Conservation (phyloP, 768 basidiomycete species). For the Phylloporus arenicola region DNA sequence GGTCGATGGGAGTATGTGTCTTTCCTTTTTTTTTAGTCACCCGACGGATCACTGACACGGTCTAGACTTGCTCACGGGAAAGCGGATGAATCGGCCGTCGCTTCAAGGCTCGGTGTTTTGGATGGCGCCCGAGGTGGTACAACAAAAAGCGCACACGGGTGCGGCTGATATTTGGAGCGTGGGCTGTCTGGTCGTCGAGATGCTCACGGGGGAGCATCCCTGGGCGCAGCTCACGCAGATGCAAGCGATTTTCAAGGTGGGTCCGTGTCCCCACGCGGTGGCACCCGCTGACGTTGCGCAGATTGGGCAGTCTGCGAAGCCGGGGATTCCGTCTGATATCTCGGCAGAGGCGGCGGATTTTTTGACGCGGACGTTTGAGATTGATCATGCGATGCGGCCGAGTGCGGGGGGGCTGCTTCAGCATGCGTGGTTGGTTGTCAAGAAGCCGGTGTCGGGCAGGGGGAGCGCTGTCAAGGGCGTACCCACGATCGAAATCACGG, state of each 20-base stretch:
- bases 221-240: conserved; percentile 96
- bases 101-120: conserved; percentile 98
- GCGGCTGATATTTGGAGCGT: conserved; percentile 98
- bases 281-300: conserved; percentile 24
- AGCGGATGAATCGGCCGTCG: conserved; percentile 82
- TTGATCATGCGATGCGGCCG: conserved; percentile 76
- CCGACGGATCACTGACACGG: conserved; percentile 16
- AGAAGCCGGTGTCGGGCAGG: conserved; percentile 30
- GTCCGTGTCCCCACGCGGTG: not conserved
- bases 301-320: conserved; percentile 90
- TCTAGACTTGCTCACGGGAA: conserved; percentile 45
- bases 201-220: conserved; percentile 94
- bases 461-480: conserved; percentile 18
- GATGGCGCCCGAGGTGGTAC: conserved; percentile 99
- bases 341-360: conserved; percentile 85
- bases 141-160: conserved; percentile 85
- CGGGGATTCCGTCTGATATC: conserved; percentile 87
- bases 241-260: conserved; percentile 97
- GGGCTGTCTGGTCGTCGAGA: conserved; percentile 91
- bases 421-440: conserved; percentile 61
- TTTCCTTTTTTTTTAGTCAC: not conserved
- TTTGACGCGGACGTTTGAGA: conserved; percentile 78
- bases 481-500: conserved; percentile 28
- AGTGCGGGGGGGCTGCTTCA: conserved; percentile 70
- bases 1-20: conserved; percentile 83